Percentiles rank a stretch among this genome's conserved stretches.
Evolutionary conservation across 768 basidiomycete genomes (phyloP).

Genomic region (Termitomyces sp.): DNA sequence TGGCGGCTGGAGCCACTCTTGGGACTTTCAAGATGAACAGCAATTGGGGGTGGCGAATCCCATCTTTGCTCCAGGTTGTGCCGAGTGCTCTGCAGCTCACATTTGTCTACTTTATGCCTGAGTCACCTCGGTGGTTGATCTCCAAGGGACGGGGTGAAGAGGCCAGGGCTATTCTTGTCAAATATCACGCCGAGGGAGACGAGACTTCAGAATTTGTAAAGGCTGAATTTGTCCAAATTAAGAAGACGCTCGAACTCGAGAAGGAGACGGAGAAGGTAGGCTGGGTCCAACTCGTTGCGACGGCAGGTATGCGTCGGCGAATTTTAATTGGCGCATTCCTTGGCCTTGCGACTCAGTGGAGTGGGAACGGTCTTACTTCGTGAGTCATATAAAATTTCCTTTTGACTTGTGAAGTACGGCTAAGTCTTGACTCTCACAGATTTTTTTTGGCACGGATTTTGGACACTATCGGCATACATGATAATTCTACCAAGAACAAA

Average conservation of each 20-base stretch:
- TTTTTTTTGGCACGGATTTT: slow-evolving; percentile 57
- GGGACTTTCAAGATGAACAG: slow-evolving; percentile 59
- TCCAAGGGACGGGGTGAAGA: slow-evolving; percentile 52
- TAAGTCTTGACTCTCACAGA: slow-evolving; percentile 21
- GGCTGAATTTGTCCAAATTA: slow-evolving; percentile 57
- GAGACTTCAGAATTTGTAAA: slow-evolving; percentile 51
- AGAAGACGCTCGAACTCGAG: slow-evolving; percentile 54
- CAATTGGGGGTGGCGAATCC: slow-evolving; percentile 72
- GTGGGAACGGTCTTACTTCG: slow-evolving; percentile 60
- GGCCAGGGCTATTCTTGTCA: slow-evolving; percentile 46
- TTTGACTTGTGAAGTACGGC: neutral
- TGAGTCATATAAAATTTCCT: slow-evolving; percentile 14
- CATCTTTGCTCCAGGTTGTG: slow-evolving; percentile 55
- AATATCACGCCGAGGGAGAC: slow-evolving; percentile 64
- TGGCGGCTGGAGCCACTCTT: slow-evolving; percentile 59
- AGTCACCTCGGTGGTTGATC: slow-evolving; percentile 66
- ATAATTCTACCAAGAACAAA: slow-evolving; percentile 51
- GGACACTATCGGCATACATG: slow-evolving; percentile 49
- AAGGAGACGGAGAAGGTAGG: slow-evolving; percentile 43
- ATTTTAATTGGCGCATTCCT: slow-evolving; percentile 48
- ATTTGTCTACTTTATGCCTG: slow-evolving; percentile 60
- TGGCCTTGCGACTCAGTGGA: slow-evolving; percentile 62
- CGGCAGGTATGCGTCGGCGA: slow-evolving; percentile 51
- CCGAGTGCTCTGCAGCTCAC: slow-evolving; percentile 53
- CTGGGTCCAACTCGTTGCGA: slow-evolving; percentile 45